Conservation (phyloP, 1,139 yeast species). For the Kluyveromyces marxianus region DNA sequence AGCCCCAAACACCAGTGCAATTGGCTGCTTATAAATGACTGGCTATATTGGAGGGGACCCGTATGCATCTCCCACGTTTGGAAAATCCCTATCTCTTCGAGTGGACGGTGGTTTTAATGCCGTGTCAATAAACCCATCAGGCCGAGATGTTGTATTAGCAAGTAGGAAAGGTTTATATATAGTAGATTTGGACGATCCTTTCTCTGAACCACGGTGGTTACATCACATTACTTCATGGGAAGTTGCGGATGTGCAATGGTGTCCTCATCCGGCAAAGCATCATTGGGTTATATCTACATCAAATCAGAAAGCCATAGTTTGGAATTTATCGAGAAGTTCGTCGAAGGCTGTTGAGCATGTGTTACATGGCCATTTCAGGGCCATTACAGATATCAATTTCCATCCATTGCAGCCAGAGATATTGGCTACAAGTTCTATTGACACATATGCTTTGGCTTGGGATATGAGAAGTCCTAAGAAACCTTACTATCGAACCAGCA, state of each 20-base stretch:
- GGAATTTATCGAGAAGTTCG: conserved; percentile 81
- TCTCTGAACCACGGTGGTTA: conserved; percentile 88
- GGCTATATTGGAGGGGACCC: conserved; percentile 24
- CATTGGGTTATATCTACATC: conserved; percentile 91
- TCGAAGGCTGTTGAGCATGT: conserved; percentile 77
- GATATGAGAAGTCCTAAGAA: conserved; percentile 72
- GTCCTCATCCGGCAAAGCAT: conserved; percentile 77
- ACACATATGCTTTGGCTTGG: conserved; percentile 83
- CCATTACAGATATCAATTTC: conserved; percentile 92
- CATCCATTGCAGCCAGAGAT: conserved; percentile 82
- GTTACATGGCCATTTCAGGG: conserved; percentile 82
- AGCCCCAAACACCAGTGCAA: too few species aligned
- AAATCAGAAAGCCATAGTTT: conserved; percentile 87
- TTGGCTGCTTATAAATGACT: conserved; percentile 7
- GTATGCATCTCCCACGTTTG: conserved; percentile 49
- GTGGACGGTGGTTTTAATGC: conserved; percentile 95
- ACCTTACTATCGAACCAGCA: conserved; percentile 76
- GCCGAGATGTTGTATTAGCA: conserved; percentile 89
- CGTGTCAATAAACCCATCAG: conserved; percentile 85
- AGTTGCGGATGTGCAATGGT: conserved; percentile 98
- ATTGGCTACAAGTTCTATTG: conserved; percentile 91
- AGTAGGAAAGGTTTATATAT: conserved; percentile 75
- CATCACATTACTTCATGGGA: conserved; percentile 95
- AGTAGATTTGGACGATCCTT: conserved; percentile 92
- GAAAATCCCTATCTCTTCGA: conserved; percentile 69